Percentiles rank a stretch among this genome's conserved stretches.
phyloP scores from a whole-genome alignment of 164 flowering plant genomes.

The Akebia trifoliata region DNA sequence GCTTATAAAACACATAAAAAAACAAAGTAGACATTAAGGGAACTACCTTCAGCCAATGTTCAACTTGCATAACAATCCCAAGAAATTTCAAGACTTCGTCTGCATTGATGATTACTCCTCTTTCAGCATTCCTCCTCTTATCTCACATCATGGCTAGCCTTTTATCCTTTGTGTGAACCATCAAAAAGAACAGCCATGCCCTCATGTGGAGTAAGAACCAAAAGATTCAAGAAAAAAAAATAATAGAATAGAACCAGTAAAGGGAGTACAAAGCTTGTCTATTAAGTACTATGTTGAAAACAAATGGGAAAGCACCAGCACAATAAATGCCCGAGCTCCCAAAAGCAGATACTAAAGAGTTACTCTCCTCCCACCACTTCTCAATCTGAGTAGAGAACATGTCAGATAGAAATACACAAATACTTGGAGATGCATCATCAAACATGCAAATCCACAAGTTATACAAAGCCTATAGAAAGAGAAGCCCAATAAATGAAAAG shows the following conservation, averaged over 20 bases:
- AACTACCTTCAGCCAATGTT: too few relatives aligned
- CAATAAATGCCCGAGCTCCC: neutral
- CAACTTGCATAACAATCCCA: too few relatives aligned
- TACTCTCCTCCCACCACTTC: neutral
- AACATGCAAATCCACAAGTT: slow-evolving; percentile 3
- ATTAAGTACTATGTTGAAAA: slow-evolving; percentile 3
- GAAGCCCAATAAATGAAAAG: slow-evolving; percentile 6
- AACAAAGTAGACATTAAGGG: too few relatives aligned
- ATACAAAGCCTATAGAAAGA: slow-evolving; percentile 1
- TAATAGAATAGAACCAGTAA: neutral
- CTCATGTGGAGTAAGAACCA: neutral
- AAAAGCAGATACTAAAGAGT: slow-evolving; percentile 4
- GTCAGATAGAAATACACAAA: slow-evolving; percentile 12
- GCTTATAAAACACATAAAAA: too few relatives aligned
- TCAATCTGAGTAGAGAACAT: neutral
- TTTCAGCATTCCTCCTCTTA: too few relatives aligned
- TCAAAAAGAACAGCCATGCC: too few relatives aligned
- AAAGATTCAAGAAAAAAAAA: neutral
- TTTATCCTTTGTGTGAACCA: too few relatives aligned
- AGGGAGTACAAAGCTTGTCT: neutral
- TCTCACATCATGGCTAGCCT: too few relatives aligned
- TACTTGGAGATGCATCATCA: slow-evolving; percentile 12
- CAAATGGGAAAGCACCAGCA: neutral
- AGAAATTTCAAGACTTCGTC: too few relatives aligned
- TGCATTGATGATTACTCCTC: too few relatives aligned